Conservation (phyloP, 441 rosid genomes). For the Erodium moschatum region DNA sequence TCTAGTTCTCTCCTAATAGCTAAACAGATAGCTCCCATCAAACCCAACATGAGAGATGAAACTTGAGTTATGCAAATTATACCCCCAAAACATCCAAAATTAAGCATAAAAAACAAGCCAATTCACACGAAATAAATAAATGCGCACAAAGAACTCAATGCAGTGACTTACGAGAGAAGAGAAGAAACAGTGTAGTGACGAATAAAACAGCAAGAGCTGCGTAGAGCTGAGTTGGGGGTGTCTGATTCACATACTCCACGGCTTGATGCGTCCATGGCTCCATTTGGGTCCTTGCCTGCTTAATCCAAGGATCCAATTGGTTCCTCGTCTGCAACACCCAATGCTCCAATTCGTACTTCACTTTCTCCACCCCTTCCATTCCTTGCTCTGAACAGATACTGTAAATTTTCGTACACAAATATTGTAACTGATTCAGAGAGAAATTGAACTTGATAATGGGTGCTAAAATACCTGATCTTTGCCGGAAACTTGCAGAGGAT, state of each 20-base stretch:
- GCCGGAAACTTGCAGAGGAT: neutral
- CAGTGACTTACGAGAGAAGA: slow-evolving; percentile 19
- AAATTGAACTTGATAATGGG: neutral
- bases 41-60: neutral
- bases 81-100: neutral
- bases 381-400: neutral
- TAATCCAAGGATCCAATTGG: neutral
- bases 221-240: slow-evolving; percentile 60
- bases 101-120: neutral
- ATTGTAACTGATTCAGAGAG: neutral
- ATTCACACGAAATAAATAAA: neutral
- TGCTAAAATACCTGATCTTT: neutral
- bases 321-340: slow-evolving; percentile 6
- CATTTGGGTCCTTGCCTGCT: slow-evolving; percentile 17
- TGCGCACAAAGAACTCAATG: neutral
- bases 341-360: slow-evolving; percentile 4
- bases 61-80: neutral
- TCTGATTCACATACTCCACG: slow-evolving; percentile 37
- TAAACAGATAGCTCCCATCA: neutral
- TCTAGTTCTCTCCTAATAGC: neutral
- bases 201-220: slow-evolving; percentile 48
- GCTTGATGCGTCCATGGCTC: slow-evolving; percentile 29
- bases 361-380: slow-evolving; percentile 5
- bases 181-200: slow-evolving; percentile 42
- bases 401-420: neutral